Percentiles rank a stretch among this genome's conserved stretches.
Conservation (phyloP, 768 basidiomycete genomes). For the Naganishia kalamii region DNA sequence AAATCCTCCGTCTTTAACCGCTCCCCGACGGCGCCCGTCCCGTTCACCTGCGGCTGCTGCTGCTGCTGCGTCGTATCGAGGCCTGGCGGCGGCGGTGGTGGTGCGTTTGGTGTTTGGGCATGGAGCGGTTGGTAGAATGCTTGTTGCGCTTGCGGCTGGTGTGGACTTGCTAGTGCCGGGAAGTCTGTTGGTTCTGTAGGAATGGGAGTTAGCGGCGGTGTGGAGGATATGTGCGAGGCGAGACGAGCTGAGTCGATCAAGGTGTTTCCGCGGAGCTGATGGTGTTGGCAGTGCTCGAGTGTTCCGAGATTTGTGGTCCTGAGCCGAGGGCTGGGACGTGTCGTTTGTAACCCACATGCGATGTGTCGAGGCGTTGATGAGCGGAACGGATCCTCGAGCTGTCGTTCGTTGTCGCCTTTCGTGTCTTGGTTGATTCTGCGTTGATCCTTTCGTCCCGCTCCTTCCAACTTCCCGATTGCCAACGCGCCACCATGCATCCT, state of each 20-base stretch:
- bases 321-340: no score
- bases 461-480: no score
- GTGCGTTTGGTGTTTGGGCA: constrained; percentile 31
- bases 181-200: constrained; percentile 41
- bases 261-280: no score
- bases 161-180: constrained; percentile 35
- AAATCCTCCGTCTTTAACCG: constrained; percentile 17
- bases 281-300: no score
- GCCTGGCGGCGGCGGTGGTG: constrained; percentile 28
- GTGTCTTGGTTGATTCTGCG: no score
- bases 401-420: no score
- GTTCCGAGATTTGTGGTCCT: no score
- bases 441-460: no score
- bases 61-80: constrained; percentile 7
- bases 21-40: neutral
- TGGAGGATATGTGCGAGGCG: neutral
- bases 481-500: no score
- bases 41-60: neutral
- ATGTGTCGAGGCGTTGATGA: no score
- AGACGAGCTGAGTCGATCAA: neutral
- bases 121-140: constrained; percentile 25
- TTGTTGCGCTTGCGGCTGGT: constrained; percentile 21
- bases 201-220: neutral
- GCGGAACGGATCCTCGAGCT: no score
- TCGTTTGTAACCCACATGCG: no score